These are phyloP conservation scores for Collybia sordida DNA, from an alignment of 768 basidiomycete species.

Conservation along the genomic window DNA sequence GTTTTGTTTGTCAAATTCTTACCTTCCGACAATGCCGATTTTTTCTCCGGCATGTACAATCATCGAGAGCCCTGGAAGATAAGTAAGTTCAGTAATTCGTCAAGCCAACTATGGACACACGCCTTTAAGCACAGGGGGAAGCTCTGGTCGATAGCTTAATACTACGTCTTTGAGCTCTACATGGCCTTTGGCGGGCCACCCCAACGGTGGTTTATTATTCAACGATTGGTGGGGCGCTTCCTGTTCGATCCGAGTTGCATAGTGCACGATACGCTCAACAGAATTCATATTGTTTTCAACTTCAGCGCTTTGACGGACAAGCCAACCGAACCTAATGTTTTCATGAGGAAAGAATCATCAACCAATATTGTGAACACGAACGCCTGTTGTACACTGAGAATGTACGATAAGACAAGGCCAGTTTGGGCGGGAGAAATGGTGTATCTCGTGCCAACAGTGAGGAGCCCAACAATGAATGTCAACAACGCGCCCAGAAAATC, in stretches of 20 bases:
- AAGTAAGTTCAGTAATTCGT: background rate
- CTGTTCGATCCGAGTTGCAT: slow-evolving; percentile 78
- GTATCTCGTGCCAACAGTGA: slow-evolving; percentile 74
- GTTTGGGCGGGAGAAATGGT: slow-evolving; percentile 79
- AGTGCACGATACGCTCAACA: slow-evolving; percentile 84
- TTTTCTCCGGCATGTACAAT: slow-evolving; percentile 76
- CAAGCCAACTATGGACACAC: background rate
- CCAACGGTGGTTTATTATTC: slow-evolving; percentile 52
- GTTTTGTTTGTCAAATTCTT: slow-evolving; percentile 1
- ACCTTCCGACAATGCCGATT: slow-evolving; percentile 84
- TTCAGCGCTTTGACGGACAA: slow-evolving; percentile 77
- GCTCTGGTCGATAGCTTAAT: slow-evolving; percentile 81
- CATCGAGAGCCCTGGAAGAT: slow-evolving; percentile 51
- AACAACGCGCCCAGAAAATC: slow-evolving; percentile 76
- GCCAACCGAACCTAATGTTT: slow-evolving; percentile 61
- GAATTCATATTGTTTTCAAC: slow-evolving; percentile 94
- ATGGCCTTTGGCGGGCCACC: slow-evolving; percentile 76
- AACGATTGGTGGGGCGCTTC: slow-evolving; percentile 72
- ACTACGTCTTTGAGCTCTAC: slow-evolving; percentile 76
- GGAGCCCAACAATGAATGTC: slow-evolving; percentile 76
- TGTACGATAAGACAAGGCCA: slow-evolving; percentile 75
- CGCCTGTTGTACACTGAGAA: slow-evolving; percentile 76
- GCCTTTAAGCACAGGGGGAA: slow-evolving; percentile 88
- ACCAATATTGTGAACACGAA: slow-evolving; percentile 15
- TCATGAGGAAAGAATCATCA: background rate